Conservation (phyloP, 208 protist species). For the Acanthamoeba lugdunensis region DNA sequence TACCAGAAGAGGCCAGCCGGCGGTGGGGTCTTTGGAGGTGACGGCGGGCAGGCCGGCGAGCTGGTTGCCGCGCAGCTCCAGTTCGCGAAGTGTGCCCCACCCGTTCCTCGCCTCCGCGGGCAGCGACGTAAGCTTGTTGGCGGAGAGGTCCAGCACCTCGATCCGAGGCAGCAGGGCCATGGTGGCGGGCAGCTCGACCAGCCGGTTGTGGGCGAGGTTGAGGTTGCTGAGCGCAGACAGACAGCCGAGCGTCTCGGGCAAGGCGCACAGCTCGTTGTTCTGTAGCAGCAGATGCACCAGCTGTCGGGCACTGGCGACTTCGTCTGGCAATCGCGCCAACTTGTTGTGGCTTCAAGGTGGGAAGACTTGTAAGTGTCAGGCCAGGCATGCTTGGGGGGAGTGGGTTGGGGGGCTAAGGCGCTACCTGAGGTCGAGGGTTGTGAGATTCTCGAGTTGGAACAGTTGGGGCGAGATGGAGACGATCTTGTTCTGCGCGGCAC, state of each 20-base stretch:
- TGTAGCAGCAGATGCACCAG: constrained; percentile 13
- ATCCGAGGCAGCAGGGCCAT: background rate
- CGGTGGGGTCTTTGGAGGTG: constrained; percentile 15
- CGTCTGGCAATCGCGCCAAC: background rate
- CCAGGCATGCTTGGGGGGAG: background rate
- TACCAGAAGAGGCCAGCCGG: constrained; percentile 18
- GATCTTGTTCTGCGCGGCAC: constrained; percentile 30
- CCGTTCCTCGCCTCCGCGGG: background rate
- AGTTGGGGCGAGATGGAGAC: background rate
- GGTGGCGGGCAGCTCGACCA: background rate
- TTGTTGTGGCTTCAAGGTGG: background rate
- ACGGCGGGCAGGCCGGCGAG: background rate
- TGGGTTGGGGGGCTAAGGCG: background rate
- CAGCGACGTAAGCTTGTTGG: background rate
- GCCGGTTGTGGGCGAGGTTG: constrained; percentile 44
- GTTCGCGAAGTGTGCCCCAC: background rate
- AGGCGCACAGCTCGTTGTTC: background rate
- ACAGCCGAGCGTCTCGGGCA: background rate
- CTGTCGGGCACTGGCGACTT: background rate
- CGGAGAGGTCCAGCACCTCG: constrained; percentile 5
- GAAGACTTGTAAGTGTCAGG: background rate
- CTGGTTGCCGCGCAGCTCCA: constrained; percentile 28
- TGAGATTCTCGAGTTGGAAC: constrained; percentile 1
- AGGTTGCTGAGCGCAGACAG: background rate
- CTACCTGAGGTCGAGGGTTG: constrained; percentile 15